A percentile compares a stretch with the other conserved stretches of the same genome.
phyloP scores from a whole-genome alignment of 768 basidiomycete species.

The Boletus rubropictus region DNA sequence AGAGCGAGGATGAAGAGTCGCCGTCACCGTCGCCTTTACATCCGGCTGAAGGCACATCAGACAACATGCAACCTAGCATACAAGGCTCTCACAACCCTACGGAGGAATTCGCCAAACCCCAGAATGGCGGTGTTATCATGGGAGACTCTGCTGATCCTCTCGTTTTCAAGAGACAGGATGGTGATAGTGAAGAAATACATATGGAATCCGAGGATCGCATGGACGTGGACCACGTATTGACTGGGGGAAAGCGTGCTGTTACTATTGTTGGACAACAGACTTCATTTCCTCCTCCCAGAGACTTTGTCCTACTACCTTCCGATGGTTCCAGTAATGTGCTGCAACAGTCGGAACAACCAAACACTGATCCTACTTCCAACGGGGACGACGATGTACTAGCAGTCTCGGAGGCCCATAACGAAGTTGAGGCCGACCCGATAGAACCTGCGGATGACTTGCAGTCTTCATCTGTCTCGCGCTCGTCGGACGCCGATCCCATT shows the following conservation, averaged over 20 bases:
- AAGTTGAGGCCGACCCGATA: constrained; percentile 35
- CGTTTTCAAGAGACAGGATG: neutral
- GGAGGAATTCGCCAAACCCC: neutral
- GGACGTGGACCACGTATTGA: constrained; percentile 7
- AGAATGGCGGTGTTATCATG: constrained; percentile 7
- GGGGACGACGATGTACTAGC: neutral
- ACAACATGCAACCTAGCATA: constrained; percentile 26
- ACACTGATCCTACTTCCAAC: constrained; percentile 14
- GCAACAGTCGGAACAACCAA: constrained; percentile 4
- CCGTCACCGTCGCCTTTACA: constrained; percentile 13
- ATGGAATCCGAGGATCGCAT: constrained; percentile 18
- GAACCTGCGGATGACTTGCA: constrained; percentile 37
- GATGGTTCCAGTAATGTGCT: neutral
- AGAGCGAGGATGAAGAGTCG: constrained; percentile 31
- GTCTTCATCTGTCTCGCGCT: constrained; percentile 5
- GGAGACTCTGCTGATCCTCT: neutral
- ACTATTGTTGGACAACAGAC: neutral
- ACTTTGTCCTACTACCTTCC: neutral
- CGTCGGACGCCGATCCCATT: constrained; percentile 27
- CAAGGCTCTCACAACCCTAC: constrained; percentile 3
- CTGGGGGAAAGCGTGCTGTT: neutral
- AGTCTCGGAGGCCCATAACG: neutral
- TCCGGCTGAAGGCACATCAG: constrained; percentile 30
- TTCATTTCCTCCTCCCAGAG: neutral
- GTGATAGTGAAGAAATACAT: constrained; percentile 17